These are phyloP conservation scores for Solanum tacnaense DNA, from an alignment of 257 asterid genomes.

Conservation along the genomic window DNA sequence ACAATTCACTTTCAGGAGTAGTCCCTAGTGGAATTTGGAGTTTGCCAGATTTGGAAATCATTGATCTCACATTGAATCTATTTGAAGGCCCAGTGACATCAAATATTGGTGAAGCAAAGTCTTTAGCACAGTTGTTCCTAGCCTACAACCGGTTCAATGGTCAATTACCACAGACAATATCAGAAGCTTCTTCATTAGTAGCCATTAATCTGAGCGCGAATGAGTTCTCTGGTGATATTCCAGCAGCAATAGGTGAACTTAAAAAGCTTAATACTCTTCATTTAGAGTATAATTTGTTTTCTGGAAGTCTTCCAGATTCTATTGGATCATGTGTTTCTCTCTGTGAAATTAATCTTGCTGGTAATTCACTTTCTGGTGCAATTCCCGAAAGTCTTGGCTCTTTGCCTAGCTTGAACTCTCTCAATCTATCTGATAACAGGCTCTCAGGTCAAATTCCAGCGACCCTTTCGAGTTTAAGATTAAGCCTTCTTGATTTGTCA, in stretches of 20 bases:
- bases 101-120: constrained; percentile 24
- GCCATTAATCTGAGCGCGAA: constrained; percentile 20
- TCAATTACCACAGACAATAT: constrained; percentile 17
- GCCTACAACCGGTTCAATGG: constrained; percentile 28
- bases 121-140: constrained; percentile 23
- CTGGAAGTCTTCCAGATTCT: constrained; percentile 28
- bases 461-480: constrained; percentile 15
- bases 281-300: constrained; percentile 20
- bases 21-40: constrained; percentile 34
- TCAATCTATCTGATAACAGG: constrained; percentile 26
- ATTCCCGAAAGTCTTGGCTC: constrained; percentile 29
- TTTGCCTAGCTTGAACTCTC: constrained; percentile 22
- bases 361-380: constrained; percentile 19
- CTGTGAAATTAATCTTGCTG: constrained; percentile 19
- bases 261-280: constrained; percentile 17
- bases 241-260: constrained; percentile 15
- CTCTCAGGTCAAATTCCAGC: constrained; percentile 29
- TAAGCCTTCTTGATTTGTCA: constrained; percentile 35
- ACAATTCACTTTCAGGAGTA: constrained; percentile 32
- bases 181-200: constrained; percentile 26
- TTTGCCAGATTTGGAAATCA: constrained; percentile 14
- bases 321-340: constrained; percentile 29
- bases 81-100: constrained; percentile 30
- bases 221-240: constrained; percentile 22
- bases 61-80: constrained; percentile 26